A percentile compares a stretch with the other conserved stretches of the same genome.
Conservation (phyloP, 225 moss, liverwort and hornwort genomes). For the Anthoceros angustus region DNA sequence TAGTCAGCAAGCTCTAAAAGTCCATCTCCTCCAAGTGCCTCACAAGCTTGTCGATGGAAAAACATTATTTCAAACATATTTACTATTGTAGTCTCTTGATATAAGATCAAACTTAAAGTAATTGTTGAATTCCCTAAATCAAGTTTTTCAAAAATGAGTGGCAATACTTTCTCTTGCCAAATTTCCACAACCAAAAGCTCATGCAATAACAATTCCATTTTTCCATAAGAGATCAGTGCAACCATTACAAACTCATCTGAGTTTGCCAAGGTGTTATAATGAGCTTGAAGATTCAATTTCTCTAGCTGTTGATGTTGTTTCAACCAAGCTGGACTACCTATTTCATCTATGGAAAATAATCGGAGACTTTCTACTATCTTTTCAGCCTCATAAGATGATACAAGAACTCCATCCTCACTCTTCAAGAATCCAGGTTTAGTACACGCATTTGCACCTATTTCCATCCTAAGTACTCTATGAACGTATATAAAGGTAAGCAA, state of each 20-base stretch:
- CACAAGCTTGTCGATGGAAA: constrained; percentile 72
- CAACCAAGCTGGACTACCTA: constrained; percentile 54
- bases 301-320: constrained; percentile 64
- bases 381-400: neutral
- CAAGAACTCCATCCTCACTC: neutral
- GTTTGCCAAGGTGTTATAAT: constrained; percentile 82
- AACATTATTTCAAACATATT: constrained; percentile 82
- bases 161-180: constrained; percentile 67
- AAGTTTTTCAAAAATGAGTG: constrained; percentile 28
- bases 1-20: constrained; percentile 88
- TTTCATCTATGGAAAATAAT: constrained; percentile 13
- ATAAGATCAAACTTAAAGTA: constrained; percentile 56
- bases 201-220: constrained; percentile 64
- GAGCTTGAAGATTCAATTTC: constrained; percentile 86
- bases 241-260: constrained; percentile 84
- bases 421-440: neutral
- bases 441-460: neutral
- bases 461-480: neutral
- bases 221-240: constrained; percentile 67
- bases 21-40: constrained; percentile 63
- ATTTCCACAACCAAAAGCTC: constrained; percentile 68
- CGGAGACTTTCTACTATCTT: neutral
- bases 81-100: constrained; percentile 69
- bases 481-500: too few relatives aligned
- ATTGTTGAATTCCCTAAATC: constrained; percentile 40